Base-by-base conservation (phyloP, 257 asterid genomes). In the Knoxia roxburghii region DNA sequence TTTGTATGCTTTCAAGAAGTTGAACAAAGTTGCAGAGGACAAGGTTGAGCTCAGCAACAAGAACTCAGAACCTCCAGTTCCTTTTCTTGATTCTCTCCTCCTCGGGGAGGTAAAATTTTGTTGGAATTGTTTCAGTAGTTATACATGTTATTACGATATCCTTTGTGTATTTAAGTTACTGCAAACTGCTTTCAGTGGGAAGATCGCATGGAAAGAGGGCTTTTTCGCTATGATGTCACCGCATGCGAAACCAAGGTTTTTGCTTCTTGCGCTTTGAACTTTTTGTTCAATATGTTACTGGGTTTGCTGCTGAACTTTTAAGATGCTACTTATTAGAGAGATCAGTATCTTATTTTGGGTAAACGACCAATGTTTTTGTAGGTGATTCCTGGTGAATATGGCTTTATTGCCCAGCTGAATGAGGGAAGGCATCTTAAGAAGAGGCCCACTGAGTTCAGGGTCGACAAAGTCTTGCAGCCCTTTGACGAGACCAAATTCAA, bases 371-470 rank as follows among this genome's bases (percentile, higher is more conserved):
- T 77, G 72, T 54, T 37, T 37, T 37, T 39, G 52, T 67, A 93
- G 97, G 96, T 93, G 70, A 93, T 93, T 78, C 91, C 99, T 8
- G 99, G 97, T 69, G 77, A 86, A 58, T 84, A 85, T 75, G 96
- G 97, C 24, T 90, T 93, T 33, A 73, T 93, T 41, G 98, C 98
- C 1, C 98, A 93, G 81, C 84, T 93, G 68, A 93, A 93, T 41
- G 95, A 93, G 81, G 98, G 98, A 64, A 80, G 98, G 84, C 98
- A 93, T 84, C 90, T 93, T 53, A 90, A 89, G 88, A 93, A 93
- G 79, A 85, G 98, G 95, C 98, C 96, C 24, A 90, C 97, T 0
- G 98, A 93, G 89, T 93, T 93, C 67, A 91, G 87, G 52, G 97
- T 93, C 4, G 98, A 93, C 68, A 83, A 87, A 82, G 97, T 93